Evolutionary conservation across 768 basidiomycete genomes (phyloP).

Genomic region (Suillus occidentalis): DNA sequence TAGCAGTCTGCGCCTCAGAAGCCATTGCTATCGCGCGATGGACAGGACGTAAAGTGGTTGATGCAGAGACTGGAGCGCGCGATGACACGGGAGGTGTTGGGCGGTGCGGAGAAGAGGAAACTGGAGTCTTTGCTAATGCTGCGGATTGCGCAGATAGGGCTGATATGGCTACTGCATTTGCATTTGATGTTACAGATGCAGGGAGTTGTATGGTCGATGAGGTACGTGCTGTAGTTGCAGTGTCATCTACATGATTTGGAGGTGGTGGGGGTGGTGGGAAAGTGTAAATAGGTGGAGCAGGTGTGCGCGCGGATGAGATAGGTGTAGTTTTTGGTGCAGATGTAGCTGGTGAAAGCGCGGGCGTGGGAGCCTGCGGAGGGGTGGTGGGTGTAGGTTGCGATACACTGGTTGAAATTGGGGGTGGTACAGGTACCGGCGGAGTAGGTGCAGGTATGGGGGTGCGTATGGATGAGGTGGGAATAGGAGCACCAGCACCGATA

Average conservation of each 20-base stretch:
- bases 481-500: not conserved
- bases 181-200: not conserved
- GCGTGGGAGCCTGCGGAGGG: not conserved
- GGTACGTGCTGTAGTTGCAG: not conserved
- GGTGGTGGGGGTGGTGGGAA: not conserved
- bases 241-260: not conserved
- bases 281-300: conserved; percentile 1
- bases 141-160: too few species aligned
- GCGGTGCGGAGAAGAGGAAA: not conserved
- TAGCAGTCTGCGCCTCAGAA: not conserved
- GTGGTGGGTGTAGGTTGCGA: not conserved
- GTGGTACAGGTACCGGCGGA: not conserved
- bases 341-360: not conserved
- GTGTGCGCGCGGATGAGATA: not conserved
- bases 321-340: not conserved
- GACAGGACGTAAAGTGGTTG: not conserved
- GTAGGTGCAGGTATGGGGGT: not conserved
- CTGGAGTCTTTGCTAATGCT: not conserved
- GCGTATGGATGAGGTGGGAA: not conserved
- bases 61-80: not conserved
- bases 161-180: not conserved
- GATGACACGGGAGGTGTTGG: not conserved
- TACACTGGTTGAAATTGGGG: not conserved
- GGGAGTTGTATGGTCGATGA: not conserved
- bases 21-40: not conserved